Evolutionary conservation across 805 yeast species (phyloP), one percentile per base, ranked within the genome.

Genomic region (Tetrapisispora iriomotensis): DNA sequence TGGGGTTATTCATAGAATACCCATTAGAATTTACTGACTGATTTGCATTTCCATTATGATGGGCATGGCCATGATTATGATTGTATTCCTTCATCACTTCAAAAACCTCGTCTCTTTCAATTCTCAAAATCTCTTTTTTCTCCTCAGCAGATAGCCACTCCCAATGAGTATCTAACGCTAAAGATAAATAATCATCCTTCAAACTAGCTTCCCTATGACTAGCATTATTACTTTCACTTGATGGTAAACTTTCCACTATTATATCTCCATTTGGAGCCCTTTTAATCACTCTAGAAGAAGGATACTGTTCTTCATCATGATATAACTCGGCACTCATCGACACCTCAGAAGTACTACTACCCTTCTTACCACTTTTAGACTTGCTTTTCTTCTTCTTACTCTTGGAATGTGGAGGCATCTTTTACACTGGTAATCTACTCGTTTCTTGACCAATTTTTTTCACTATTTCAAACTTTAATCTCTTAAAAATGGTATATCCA

Each of bases 221-320:
- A 9, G 29, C 29, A 6, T 20, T 29, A 12, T 26, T 27, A 14
- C 18, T 32, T 4, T 32, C 41, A 8, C 10, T 31, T 17, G 7
- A 22, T 29, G 19, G 38, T 36, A 60, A 48, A 25, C 61, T 56
- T 49, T 82, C 81, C 19, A 84, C 86, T 36, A 82, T 72, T 5
- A 83, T 82, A 48, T 81, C 84, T 7, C 94, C 94, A 54, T 82
- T 80, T 4, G 79, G 71, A 3, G 74, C 82, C 48, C 79, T 77
- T 47, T 75, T 79, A 34, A 82, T 76, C 4, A 82, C 77, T 41
- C 92, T 60, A 8, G 87, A 79, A 12, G 73, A 69, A 2, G 92
- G 92, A 51, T 82, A 82, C 13, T 79, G 85, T 26, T 72, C 70
- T 29, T 70, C 66, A 12, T 79, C 75, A 48, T 77, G 67, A 50